A percentile compares a stretch with the other conserved stretches of the same genome.
Evolutionary conservation across 2,329 filamentous ascomycete species (phyloP).

Genomic region (Gyromitra esculenta): DNA sequence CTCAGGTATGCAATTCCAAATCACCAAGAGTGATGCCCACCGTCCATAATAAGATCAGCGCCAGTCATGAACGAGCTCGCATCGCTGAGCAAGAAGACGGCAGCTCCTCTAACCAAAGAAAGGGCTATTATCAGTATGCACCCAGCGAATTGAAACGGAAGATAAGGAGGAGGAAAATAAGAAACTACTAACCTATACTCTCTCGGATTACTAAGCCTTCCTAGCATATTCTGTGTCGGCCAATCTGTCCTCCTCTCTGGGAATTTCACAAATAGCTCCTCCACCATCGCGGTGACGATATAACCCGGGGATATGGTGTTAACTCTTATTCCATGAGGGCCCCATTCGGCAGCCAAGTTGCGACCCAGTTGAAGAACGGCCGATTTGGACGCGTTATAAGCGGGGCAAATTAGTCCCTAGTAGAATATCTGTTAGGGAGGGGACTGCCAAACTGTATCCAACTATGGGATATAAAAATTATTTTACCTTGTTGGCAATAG

Average conservation of each 20-base stretch:
- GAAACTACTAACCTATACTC: conserved; percentile 68
- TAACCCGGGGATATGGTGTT: conserved; percentile 85
- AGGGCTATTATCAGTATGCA: conserved; percentile 61
- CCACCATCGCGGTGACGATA: conserved; percentile 84
- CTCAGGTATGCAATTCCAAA: not conserved
- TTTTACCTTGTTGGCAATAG: conserved; percentile 73
- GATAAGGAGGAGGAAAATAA: not conserved
- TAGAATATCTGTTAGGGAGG: conserved; percentile 50
- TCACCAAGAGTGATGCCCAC: conserved; percentile 54
- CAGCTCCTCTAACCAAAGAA: conserved; percentile 65
- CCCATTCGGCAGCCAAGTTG: conserved; percentile 79
- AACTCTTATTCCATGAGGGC: conserved; percentile 75
- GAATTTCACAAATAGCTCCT: conserved; percentile 77
- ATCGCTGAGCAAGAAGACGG: conserved; percentile 78
- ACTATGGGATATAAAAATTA: not conserved
- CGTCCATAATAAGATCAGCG: conserved; percentile 74
- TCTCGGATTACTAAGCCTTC: conserved; percentile 71
- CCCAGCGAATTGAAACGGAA: not conserved
- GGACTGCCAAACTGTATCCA: not conserved
- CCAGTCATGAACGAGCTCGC: conserved; percentile 81
- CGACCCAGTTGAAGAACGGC: conserved; percentile 76
- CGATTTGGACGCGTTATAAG: conserved; percentile 80
- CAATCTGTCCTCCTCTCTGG: conserved; percentile 75
- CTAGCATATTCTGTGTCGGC: conserved; percentile 87
- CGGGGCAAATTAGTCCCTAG: conserved; percentile 72